These are phyloP conservation scores for Lactarius hengduanensis DNA, from an alignment of 768 basidiomycete species.

Conservation along the genomic window DNA sequence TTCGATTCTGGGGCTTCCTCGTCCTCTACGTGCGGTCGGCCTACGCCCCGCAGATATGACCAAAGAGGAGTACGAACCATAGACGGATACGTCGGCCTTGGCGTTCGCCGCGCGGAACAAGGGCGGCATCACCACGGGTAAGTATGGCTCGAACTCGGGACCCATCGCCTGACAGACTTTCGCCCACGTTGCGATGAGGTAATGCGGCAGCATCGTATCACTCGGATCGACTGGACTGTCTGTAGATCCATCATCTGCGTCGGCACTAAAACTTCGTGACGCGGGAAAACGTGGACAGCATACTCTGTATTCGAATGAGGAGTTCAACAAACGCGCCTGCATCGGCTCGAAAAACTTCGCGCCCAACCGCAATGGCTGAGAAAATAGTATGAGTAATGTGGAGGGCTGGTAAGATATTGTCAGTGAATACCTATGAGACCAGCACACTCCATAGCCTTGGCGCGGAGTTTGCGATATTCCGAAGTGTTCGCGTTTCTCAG, in stretches of 20 bases:
- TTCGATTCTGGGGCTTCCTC: constrained; percentile 55
- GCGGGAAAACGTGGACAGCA: constrained; percentile 26
- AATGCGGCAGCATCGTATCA: constrained; percentile 70
- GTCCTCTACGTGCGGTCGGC: constrained; percentile 41
- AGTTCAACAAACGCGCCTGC: constrained; percentile 68
- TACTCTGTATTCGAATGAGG: constrained; percentile 77
- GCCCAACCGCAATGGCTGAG: constrained; percentile 82
- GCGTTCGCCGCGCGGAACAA: constrained; percentile 71
- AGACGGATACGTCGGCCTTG: constrained; percentile 77
- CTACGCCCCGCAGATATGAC: constrained; percentile 7
- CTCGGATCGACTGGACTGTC: constrained; percentile 66
- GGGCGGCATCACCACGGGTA: constrained; percentile 80
- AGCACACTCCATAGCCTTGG: constrained; percentile 91
- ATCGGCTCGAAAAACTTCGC: constrained; percentile 75
- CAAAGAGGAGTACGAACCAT: constrained; percentile 45
- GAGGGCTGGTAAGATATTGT: neutral
- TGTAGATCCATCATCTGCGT: constrained; percentile 31
- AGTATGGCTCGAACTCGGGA: constrained; percentile 81
- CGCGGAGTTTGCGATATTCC: constrained; percentile 65
- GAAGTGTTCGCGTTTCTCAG: constrained; percentile 66
- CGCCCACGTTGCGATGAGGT: constrained; percentile 85
- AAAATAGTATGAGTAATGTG: neutral
- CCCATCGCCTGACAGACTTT: constrained; percentile 86
- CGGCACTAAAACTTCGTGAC: neutral
- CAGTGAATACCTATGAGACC: constrained; percentile 68